Base-by-base conservation (phyloP, 1,284 basidiomycete genomes). In the Psilocybe mexicana region DNA sequence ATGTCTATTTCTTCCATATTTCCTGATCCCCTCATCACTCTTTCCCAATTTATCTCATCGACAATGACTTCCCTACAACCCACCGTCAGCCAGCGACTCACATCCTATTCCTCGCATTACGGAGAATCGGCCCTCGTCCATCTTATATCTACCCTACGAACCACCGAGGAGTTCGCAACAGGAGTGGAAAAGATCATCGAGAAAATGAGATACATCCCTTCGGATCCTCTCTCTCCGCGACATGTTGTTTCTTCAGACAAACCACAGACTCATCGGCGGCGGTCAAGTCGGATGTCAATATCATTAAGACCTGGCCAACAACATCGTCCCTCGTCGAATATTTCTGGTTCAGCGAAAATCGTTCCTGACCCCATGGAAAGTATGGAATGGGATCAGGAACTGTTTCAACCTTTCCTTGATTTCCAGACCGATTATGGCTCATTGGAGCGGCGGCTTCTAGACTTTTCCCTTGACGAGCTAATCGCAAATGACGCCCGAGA, bases 321-420 rank as follows among this genome's bases (percentile, higher is more conserved):
- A 47, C 70, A 75, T 40, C 70, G 77, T 7, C 69, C 72, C 8
- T 74, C 78, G 2, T 70, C 73, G 8, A 66, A 55, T 23, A 54
- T 62, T 12, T 24, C 68, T 38, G 69, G 70, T 28, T 55, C 64
- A 35, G 54, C 60, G 25, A 61, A 67, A 6, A 59, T 67, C 12
- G 69, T 74, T 45, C 59, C 66, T n/a, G 64, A 70, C 33, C 61
- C 70, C 23, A 47, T 67, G 12, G 79, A 82, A 46, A 77, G 76
- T 8, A 74, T 84, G 61, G 86, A 87, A 49, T 97, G 95, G 95
- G 93, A 96, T 67, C 87, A 89, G 54, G 86, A 90, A 42, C 78
- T 97, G 7, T 96, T 94, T 71, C 93, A 95, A 69, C 93, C 95
- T 0, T 97, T 96, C 76, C 78, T 95, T 18, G 92, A 95, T 67